Evolutionary conservation across 2,329 filamentous ascomycete genomes (phyloP).

Genomic region (Mycosphaerelloides madeirae): DNA sequence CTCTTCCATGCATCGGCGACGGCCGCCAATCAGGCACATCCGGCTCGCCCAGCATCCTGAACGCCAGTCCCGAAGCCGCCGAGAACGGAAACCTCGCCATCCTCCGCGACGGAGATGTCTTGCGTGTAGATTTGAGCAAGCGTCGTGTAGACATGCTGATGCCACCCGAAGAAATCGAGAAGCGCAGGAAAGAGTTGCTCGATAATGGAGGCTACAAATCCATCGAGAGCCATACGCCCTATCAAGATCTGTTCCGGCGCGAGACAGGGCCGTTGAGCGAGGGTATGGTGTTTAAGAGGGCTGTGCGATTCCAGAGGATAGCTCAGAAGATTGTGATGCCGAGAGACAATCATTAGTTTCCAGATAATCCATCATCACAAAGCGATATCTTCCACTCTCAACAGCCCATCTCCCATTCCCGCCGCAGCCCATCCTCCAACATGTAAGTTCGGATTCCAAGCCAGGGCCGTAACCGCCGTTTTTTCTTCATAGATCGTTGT

Average conservation of each 20-base stretch:
- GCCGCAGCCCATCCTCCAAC: conserved; percentile 50
- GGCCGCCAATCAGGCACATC: conserved; percentile 54
- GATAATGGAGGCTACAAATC: conserved; percentile 24
- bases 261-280: conserved; percentile 30
- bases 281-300: conserved; percentile 28
- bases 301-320: conserved; percentile 26
- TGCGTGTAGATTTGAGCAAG: conserved; percentile 49
- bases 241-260: conserved; percentile 28
- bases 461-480: conserved; percentile 41
- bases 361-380: neutral
- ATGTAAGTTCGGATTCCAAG: conserved; percentile 50
- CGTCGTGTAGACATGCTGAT: conserved; percentile 48
- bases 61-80: conserved; percentile 53
- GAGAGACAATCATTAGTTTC: conserved; percentile 27
- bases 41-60: conserved; percentile 52
- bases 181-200: conserved; percentile 33
- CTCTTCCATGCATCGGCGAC: conserved; percentile 48
- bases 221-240: conserved; percentile 28
- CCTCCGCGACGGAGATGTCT: conserved; percentile 45
- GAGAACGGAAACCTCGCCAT: conserved; percentile 52
- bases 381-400: conserved; percentile 47
- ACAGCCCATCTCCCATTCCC: conserved; percentile 44
- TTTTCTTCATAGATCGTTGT: conserved; percentile 44
- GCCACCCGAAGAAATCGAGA: conserved; percentile 38
- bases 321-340: conserved; percentile 24